These are phyloP conservation scores for Sordariomycetes sp. DNA, from an alignment of 2,329 filamentous ascomycete genomes.

Conservation along the genomic window DNA sequence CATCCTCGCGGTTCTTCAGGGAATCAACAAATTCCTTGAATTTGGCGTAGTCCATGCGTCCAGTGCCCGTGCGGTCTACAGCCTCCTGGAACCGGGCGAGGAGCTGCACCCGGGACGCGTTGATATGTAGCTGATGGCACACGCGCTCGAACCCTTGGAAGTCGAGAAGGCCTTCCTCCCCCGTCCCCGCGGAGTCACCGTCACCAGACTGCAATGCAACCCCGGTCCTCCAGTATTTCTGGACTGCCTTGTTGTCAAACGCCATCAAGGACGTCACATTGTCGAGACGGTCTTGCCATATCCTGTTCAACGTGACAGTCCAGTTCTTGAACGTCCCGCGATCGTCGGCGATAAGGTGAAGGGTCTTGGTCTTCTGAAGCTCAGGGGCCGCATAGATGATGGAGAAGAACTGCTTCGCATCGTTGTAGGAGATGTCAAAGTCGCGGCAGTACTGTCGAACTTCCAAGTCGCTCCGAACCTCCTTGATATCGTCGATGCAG, in stretches of 20 bases:
- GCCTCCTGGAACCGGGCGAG: constrained; percentile 61
- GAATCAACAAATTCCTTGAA: constrained; percentile 77
- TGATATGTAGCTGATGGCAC: constrained; percentile 85
- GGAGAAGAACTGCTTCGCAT: constrained; percentile 73
- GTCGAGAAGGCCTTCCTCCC: constrained; percentile 51
- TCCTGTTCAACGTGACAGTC: constrained; percentile 73
- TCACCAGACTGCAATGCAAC: constrained; percentile 60
- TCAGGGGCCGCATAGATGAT: constrained; percentile 77
- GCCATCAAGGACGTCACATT: constrained; percentile 84
- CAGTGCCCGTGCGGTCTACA: constrained; percentile 54
- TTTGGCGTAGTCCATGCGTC: constrained; percentile 64
- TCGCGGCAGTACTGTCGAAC: constrained; percentile 85
- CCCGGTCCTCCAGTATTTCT: constrained; percentile 76
- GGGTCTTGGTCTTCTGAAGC: constrained; percentile 70
- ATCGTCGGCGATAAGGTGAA: constrained; percentile 78
- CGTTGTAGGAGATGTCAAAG: constrained; percentile 56
- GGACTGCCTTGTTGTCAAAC: constrained; percentile 73
- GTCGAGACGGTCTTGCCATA: constrained; percentile 78
- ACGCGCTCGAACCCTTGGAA: constrained; percentile 70
- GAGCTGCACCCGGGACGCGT: constrained; percentile 68
- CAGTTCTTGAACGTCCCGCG: constrained; percentile 64
- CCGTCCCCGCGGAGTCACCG: constrained; percentile 21
- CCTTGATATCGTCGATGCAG: constrained; percentile 90
- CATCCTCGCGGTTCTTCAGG: constrained; percentile 76
- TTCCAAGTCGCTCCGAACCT: constrained; percentile 74